These are phyloP conservation scores for Phellopilus nigrolimitatus DNA, from an alignment of 1,284 basidiomycete species.

Conservation along the genomic window DNA sequence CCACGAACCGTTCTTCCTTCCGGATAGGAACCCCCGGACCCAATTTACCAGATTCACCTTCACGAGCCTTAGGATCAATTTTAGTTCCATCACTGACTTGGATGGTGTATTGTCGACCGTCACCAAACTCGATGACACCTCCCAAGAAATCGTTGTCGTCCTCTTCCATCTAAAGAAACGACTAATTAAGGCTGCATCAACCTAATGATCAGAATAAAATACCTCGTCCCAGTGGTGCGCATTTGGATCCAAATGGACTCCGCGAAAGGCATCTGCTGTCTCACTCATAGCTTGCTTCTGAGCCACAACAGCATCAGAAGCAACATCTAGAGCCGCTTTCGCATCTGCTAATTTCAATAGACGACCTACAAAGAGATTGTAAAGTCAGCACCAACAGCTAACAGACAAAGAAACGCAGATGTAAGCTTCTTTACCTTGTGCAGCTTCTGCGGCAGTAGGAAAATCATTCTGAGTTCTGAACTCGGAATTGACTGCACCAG, in stretches of 20 bases:
- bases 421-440: slow-evolving; percentile 53
- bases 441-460: slow-evolving; percentile 90
- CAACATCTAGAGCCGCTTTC: slow-evolving; percentile 29
- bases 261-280: slow-evolving; percentile 88
- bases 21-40: slow-evolving; percentile 37
- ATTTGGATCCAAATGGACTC: slow-evolving; percentile 87
- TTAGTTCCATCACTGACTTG: slow-evolving; percentile 41
- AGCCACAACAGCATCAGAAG: slow-evolving; percentile 32
- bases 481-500: slow-evolving; percentile 29
- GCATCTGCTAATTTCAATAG: slow-evolving; percentile 21
- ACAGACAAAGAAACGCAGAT: not conserved
- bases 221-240: slow-evolving; percentile 97
- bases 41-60: slow-evolving; percentile 4
- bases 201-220: slow-evolving; percentile 2
- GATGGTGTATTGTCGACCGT: slow-evolving; percentile 84
- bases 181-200: no score
- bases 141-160: slow-evolving; percentile 88
- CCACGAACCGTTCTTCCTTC: slow-evolving; percentile 76
- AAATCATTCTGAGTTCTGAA: slow-evolving; percentile 57
- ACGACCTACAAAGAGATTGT: slow-evolving; percentile 11
- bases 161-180: slow-evolving; percentile 47
- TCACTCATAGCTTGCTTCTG: slow-evolving; percentile 58
- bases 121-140: slow-evolving; percentile 89
- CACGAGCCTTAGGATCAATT: slow-evolving; percentile 19
- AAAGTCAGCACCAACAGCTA: not conserved